Evolutionary conservation across 2,329 filamentous ascomycete species (phyloP).

Genomic region (Fusarium sp.): DNA sequence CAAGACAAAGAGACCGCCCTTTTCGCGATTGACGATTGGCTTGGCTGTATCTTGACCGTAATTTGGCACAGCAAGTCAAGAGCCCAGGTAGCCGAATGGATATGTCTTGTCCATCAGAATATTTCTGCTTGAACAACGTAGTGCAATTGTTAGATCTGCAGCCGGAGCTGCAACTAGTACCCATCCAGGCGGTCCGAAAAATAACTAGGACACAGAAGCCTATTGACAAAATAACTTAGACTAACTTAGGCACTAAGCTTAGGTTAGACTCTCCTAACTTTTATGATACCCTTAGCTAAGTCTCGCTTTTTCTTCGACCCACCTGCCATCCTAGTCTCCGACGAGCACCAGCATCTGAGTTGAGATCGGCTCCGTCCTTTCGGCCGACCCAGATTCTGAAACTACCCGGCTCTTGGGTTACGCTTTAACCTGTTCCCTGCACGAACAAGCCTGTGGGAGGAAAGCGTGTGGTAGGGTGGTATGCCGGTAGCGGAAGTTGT

Average conservation of each 20-base stretch:
- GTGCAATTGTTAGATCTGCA: neutral
- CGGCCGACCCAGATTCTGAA: neutral
- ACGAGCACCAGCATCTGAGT: neutral
- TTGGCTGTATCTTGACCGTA: neutral
- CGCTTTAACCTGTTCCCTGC: neutral
- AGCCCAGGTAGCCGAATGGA: neutral
- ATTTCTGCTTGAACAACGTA: neutral
- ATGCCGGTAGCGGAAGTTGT: neutral
- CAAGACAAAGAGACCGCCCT: neutral
- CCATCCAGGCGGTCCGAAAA: too few relatives aligned
- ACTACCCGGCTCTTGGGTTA: neutral
- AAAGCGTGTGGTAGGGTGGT: neutral
- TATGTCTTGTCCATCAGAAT: neutral
- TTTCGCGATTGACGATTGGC: neutral
- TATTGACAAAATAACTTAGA: too few relatives aligned
- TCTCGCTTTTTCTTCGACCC: too few relatives aligned
- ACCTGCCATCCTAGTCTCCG: neutral
- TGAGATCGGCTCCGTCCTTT: neutral
- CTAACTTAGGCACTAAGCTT: too few relatives aligned
- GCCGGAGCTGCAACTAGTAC: neutral
- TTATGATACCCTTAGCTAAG: too few relatives aligned
- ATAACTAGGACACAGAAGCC: too few relatives aligned
- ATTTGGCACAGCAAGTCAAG: neutral
- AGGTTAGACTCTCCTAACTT: too few relatives aligned
- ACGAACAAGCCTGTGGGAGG: neutral